Base-by-base conservation (phyloP, 1,284 basidiomycete genomes). In the Austropuccinia psidii region DNA sequence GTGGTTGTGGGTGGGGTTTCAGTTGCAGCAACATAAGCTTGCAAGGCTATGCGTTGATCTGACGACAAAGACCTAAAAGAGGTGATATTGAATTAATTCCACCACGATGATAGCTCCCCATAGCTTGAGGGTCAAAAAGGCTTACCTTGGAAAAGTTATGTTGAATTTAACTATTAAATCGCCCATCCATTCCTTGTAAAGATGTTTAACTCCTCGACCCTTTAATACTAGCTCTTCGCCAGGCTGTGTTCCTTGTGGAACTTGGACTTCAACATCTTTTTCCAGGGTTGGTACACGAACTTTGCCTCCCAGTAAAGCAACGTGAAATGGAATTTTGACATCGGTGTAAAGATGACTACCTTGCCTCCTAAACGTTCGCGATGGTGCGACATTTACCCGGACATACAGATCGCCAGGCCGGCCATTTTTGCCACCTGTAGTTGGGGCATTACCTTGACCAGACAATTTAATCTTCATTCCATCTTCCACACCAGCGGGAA, bases 211-310 rank as follows among this genome's bases (percentile, higher is more conserved):
- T 47, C 96, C 96, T 74, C 91, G 88, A 39, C 89, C 89, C 82
- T 90, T 91, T 78, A 99, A 82, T 17, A 97, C 89, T 86, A 96
- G 95, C 82, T 98, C 93, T 82, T 98, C 93, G 21, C 93, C 94
- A 78, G 90, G 91, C 82, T 98, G 95, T 2, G 96, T 98, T 55
- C 96, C 95, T 41, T 86, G 85, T 57, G 94, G 92, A 61, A 99
- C 87, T 75, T 91, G 89, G 61, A 99, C 91, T 75, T 98, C 93
- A 9, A 98, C 93, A 69, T 96, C 91, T 50, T 94, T 92, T 77
- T 98, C 94, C 33, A 98, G 84, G 29, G 96, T 98, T 29, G 94
- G 94, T 60, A 99, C 90, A 47, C 93, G 87, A 55, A 94, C 90
- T 78, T 87, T 87, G 52, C 96, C 96, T 61, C 95, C 95, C 29